Conservation (phyloP, 441 rosid genomes). For the Euphorbia schlechtendalii region DNA sequence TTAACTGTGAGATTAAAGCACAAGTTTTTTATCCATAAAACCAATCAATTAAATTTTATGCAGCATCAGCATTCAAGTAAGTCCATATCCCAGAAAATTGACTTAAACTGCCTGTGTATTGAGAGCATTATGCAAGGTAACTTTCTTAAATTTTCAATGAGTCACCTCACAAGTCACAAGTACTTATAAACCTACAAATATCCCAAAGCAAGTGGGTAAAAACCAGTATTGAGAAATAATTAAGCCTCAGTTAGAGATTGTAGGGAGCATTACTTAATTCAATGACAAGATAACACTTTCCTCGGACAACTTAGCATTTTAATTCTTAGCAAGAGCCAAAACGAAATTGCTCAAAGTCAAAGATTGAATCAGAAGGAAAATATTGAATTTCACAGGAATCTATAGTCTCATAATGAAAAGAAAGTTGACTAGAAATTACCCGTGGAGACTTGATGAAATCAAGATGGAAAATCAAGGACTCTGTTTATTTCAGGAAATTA, state of each 20-base stretch:
- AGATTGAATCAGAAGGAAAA: background rate
- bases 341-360: background rate
- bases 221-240: background rate
- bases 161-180: too few species aligned
- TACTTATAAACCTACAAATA: background rate
- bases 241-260: background rate
- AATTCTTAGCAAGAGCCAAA: background rate
- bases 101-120: background rate
- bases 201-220: background rate
- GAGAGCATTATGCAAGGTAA: background rate
- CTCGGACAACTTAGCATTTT: background rate
- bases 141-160: background rate
- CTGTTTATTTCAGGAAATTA: constrained; percentile 13
- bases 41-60: constrained; percentile 1
- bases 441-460: too few species aligned
- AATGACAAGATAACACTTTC: background rate
- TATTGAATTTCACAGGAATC: background rate
- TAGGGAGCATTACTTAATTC: background rate
- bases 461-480: background rate
- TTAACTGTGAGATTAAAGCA: constrained; percentile 45
- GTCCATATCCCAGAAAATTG: background rate
- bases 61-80: background rate
- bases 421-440: too few species aligned
- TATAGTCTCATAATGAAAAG: background rate
- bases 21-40: background rate